Conservation (phyloP, 768 basidiomycete genomes). For the Podaxis rugospora region DNA sequence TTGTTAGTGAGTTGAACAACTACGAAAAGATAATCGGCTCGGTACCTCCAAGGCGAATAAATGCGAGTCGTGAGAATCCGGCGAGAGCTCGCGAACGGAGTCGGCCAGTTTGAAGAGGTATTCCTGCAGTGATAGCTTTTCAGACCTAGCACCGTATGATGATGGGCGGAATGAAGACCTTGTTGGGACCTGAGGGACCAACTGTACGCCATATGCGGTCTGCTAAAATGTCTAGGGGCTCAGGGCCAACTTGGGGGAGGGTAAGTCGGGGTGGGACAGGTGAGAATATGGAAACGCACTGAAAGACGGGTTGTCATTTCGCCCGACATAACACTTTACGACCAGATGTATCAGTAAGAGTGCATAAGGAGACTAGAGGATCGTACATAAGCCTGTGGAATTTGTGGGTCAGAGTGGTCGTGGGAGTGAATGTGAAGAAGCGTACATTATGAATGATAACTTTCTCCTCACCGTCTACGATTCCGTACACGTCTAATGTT, state of each 20-base stretch:
- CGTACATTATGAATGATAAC: slow-evolving; percentile 54
- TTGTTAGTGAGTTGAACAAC: not conserved
- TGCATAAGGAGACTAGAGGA: not conserved
- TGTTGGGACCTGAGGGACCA: slow-evolving; percentile 90
- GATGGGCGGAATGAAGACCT: slow-evolving; percentile 39
- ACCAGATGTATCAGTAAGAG: not conserved
- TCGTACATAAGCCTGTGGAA: slow-evolving; percentile 47
- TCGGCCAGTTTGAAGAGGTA: slow-evolving; percentile 79
- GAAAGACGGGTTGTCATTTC: slow-evolving; percentile 85
- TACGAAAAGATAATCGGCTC: not conserved
- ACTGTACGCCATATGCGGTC: slow-evolving; percentile 65
- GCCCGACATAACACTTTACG: slow-evolving; percentile 79
- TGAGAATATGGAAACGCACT: slow-evolving; percentile 37
- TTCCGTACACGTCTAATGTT: slow-evolving; percentile 64
- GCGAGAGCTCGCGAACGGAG: slow-evolving; percentile 70
- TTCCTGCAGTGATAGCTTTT: slow-evolving; percentile 44
- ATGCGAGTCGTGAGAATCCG: slow-evolving; percentile 72
- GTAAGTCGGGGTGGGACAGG: not conserved
- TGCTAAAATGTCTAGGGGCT: slow-evolving; percentile 68
- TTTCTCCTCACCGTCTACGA: slow-evolving; percentile 48
- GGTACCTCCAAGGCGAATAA: slow-evolving; percentile 72
- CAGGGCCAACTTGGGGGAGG: slow-evolving; percentile 63
- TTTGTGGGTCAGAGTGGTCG: slow-evolving; percentile 1
- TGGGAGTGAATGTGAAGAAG: not conserved
- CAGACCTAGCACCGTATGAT: not conserved